phyloP scores from a whole-genome alignment of 2,329 filamentous ascomycete genomes.

The Verticillium nubilum region DNA sequence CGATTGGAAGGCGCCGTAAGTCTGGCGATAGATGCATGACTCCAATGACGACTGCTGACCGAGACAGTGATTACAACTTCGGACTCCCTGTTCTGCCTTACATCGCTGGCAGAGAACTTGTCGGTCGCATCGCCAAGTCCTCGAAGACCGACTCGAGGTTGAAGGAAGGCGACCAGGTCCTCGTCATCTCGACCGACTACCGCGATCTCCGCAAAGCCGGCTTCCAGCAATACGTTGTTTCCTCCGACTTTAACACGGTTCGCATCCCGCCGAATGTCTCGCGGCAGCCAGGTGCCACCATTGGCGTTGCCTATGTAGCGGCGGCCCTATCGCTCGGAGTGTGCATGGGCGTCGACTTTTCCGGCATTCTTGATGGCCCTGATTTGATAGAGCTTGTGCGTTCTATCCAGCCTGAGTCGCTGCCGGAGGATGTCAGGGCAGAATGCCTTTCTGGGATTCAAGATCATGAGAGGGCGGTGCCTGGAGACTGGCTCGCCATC shows the following conservation, averaged over 20 bases:
- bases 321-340: slow-evolving; percentile 62
- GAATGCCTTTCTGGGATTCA: slow-evolving; percentile 57
- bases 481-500: slow-evolving; percentile 65
- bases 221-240: slow-evolving; percentile 65
- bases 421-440: slow-evolving; percentile 56
- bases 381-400: slow-evolving; percentile 50
- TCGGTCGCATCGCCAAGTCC: slow-evolving; percentile 54
- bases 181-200: slow-evolving; percentile 71
- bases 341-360: slow-evolving; percentile 65
- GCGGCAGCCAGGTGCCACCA: slow-evolving; percentile 51
- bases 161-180: slow-evolving; percentile 45
- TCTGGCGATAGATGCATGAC: slow-evolving; percentile 8
- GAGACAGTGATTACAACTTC: slow-evolving; percentile 60
- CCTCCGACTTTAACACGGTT: slow-evolving; percentile 59
- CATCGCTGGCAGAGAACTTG: slow-evolving; percentile 65
- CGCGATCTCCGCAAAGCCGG: slow-evolving; percentile 66
- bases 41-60: background rate
- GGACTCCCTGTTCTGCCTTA: slow-evolving; percentile 63
- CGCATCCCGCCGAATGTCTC: slow-evolving; percentile 50
- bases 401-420: slow-evolving; percentile 32
- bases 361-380: slow-evolving; percentile 44
- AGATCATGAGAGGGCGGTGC: slow-evolving; percentile 44
- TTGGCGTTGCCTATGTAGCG: slow-evolving; percentile 69
- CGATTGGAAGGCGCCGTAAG: slow-evolving; percentile 69
- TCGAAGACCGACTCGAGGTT: slow-evolving; percentile 29